These are phyloP conservation scores for Esteya vermicola DNA, from an alignment of 2,329 filamentous ascomycete species.

Conservation along the genomic window DNA sequence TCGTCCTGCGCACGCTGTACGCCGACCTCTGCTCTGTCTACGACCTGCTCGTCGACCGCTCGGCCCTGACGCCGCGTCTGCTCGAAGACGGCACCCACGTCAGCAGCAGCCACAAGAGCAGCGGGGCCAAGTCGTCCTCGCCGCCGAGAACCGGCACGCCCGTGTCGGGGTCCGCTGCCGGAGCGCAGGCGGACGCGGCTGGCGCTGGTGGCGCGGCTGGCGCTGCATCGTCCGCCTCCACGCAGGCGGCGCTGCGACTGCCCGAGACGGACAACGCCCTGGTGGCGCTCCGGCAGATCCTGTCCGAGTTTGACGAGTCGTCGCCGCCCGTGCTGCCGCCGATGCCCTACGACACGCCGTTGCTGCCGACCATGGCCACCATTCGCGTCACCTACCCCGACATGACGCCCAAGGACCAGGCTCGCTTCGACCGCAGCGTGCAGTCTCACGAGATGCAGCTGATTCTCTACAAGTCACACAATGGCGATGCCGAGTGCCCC, in stretches of 20 bases:
- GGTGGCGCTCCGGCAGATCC: constrained; percentile 60
- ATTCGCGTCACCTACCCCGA: constrained; percentile 50
- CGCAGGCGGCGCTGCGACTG: constrained; percentile 22
- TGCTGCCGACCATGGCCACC: constrained; percentile 54
- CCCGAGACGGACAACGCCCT: constrained; percentile 40
- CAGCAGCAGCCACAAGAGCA: too few relatives aligned
- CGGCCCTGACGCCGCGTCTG: constrained; percentile 61
- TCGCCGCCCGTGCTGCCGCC: constrained; percentile 82
- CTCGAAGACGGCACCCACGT: constrained; percentile 46
- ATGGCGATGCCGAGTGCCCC: constrained; percentile 49
- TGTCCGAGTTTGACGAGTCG: constrained; percentile 80
- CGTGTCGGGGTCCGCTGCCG: too few relatives aligned
- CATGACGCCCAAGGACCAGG: constrained; percentile 58
- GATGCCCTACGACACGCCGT: constrained; percentile 77
- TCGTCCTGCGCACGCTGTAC: constrained; percentile 72
- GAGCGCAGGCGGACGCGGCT: too few relatives aligned
- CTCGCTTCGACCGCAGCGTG: constrained; percentile 56
- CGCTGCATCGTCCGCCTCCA: background rate
- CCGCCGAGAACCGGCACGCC: too few relatives aligned
- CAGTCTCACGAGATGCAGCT: constrained; percentile 66
- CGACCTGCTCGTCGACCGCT: constrained; percentile 74
- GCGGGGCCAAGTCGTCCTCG: too few relatives aligned
- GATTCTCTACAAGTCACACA: constrained; percentile 69
- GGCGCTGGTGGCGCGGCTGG: too few relatives aligned
- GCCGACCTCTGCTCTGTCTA: constrained; percentile 77